A percentile compares a stretch with the other conserved stretches of the same genome.
Evolutionary conservation across 2,329 filamentous ascomycete species (phyloP).

Genomic region (Fusarium cyanostomum): DNA sequence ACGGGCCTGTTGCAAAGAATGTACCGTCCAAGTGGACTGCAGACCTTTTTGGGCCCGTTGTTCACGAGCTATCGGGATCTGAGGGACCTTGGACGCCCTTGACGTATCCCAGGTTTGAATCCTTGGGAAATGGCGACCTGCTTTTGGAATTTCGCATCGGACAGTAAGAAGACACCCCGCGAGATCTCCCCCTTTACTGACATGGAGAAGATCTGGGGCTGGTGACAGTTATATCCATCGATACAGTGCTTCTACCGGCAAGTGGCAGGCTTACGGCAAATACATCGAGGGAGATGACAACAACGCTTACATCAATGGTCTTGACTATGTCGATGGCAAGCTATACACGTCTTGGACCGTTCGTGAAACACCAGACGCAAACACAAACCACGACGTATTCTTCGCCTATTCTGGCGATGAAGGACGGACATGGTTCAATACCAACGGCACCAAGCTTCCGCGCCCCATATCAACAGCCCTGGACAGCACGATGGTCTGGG

Average conservation of each 20-base stretch:
- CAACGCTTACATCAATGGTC: conserved; percentile 30
- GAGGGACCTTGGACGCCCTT: conserved; percentile 18
- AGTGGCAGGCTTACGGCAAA: conserved; percentile 26
- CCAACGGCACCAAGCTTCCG: conserved; percentile 6
- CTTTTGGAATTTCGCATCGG: conserved; percentile 27
- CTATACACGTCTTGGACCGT: conserved; percentile 32
- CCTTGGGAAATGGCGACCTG: conserved; percentile 17
- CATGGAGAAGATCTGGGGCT: conserved; percentile 8
- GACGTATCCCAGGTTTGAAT: conserved; percentile 26
- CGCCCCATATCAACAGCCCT: conserved; percentile 22
- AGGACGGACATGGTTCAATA: conserved; percentile 26
- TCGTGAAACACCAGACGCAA: conserved; percentile 25
- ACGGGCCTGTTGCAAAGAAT: conserved; percentile 7
- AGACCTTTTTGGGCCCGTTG: conserved; percentile 17
- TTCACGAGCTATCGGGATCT: conserved; percentile 17
- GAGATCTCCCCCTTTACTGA: rapidly evolving
- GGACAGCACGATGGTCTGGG: conserved; percentile 19
- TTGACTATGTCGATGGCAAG: conserved; percentile 21
- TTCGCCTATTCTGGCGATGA: conserved; percentile 33
- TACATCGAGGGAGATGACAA: conserved; percentile 30
- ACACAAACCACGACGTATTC: conserved; percentile 30
- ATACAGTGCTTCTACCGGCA: conserved; percentile 26
- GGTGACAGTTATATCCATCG: conserved; percentile 35
- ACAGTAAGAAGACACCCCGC: conserved; percentile 2
- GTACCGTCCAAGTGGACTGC: conserved; percentile 13